Conservation (phyloP, 352 stramenopile genomes). For the Phytophthora pistaciae region DNA sequence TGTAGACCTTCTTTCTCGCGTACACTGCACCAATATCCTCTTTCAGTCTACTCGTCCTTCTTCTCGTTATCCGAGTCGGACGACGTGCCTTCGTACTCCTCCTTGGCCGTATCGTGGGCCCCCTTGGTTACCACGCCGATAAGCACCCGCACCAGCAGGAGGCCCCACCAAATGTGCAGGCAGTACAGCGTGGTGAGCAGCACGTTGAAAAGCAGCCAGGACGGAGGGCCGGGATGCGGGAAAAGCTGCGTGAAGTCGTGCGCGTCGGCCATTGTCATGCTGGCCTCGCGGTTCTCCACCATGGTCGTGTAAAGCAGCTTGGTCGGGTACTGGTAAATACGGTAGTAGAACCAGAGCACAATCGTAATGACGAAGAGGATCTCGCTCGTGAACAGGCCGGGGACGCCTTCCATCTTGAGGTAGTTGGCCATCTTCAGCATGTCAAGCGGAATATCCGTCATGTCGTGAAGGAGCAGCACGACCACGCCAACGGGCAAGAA, state of each 20-base stretch:
- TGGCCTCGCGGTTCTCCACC: constrained; percentile 79
- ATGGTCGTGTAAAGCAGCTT: constrained; percentile 85
- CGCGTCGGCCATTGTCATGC: constrained; percentile 74
- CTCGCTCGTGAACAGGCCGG: constrained; percentile 77
- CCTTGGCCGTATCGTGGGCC: constrained; percentile 79
- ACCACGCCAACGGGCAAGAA: constrained; percentile 87
- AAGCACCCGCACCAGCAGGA: constrained; percentile 77
- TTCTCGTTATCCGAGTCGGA: constrained; percentile 81
- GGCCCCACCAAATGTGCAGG: constrained; percentile 89
- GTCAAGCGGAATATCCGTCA: constrained; percentile 91
- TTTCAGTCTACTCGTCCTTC: constrained; percentile 62
- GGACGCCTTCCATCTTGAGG: constrained; percentile 84
- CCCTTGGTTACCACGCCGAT: constrained; percentile 78
- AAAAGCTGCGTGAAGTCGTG: constrained; percentile 78
- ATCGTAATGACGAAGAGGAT: constrained; percentile 77
- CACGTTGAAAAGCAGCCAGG: constrained; percentile 87
- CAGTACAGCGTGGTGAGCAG: constrained; percentile 78
- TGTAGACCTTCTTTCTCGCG: constrained; percentile 20
- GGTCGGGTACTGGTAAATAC: constrained; percentile 86
- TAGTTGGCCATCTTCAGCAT: constrained; percentile 93
- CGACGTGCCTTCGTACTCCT: constrained; percentile 88
- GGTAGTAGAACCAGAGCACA: constrained; percentile 85
- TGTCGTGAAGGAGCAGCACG: constrained; percentile 86
- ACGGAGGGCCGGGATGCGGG: constrained; percentile 71
- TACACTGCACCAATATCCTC: not conserved